Percentiles rank a stretch among this genome's conserved stretches.
phyloP scores from a whole-genome alignment of 2,329 filamentous ascomycete species.

The Hansfordia pulvinata region DNA sequence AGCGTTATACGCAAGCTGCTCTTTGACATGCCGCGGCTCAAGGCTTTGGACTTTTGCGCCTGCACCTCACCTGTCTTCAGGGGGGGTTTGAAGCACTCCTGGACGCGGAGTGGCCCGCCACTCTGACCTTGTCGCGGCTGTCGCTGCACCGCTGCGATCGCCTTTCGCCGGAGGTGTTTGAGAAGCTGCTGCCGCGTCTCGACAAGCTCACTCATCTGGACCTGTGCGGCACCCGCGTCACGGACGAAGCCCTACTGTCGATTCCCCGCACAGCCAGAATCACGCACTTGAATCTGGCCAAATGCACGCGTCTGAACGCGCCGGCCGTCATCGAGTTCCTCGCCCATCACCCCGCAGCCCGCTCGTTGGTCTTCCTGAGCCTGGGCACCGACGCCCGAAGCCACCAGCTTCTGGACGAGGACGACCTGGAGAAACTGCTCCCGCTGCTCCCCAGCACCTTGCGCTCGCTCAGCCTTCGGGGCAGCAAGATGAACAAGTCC shows the following conservation, averaged over 20 bases:
- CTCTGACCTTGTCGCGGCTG: constrained; percentile 49
- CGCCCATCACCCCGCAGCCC: constrained; percentile 54
- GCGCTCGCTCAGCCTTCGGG: constrained; percentile 62
- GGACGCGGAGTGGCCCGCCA: constrained; percentile 35
- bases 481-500: constrained; percentile 51
- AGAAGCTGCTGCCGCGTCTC: constrained; percentile 58
- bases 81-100: constrained; percentile 45
- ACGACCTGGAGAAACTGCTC: constrained; percentile 52
- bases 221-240: constrained; percentile 65
- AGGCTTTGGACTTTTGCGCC: constrained; percentile 64
- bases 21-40: constrained; percentile 47
- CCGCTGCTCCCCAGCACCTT: constrained; percentile 52
- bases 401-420: constrained; percentile 54
- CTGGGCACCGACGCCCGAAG: constrained; percentile 59
- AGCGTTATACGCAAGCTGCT: constrained; percentile 59
- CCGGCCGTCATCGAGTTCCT: constrained; percentile 57
- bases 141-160: constrained; percentile 70
- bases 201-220: constrained; percentile 62
- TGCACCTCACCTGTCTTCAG: constrained; percentile 58
- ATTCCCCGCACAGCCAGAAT: constrained; percentile 60
- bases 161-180: constrained; percentile 53
- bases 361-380: constrained; percentile 56
- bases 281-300: constrained; percentile 66
- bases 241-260: constrained; percentile 52
- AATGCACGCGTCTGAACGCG: constrained; percentile 58